A percentile compares a stretch with the other conserved stretches of the same genome.
Conservation (phyloP, 2,329 filamentous ascomycete species). For the Arthrobotrys iridis region DNA sequence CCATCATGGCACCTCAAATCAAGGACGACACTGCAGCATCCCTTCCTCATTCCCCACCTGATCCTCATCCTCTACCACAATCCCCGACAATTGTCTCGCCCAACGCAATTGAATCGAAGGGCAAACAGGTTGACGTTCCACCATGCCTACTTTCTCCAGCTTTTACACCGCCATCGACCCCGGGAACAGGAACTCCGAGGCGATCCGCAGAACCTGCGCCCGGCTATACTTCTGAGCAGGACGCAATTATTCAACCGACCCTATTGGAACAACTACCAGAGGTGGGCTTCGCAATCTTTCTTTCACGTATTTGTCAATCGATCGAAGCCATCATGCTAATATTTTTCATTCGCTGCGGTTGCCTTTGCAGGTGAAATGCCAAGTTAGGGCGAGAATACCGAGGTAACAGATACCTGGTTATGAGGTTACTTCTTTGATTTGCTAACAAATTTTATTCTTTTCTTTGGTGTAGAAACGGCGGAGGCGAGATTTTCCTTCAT, state of each 20-base stretch:
- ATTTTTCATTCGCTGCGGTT: neutral
- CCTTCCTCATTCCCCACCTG: neutral
- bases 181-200: constrained; percentile 67
- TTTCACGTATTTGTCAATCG: constrained; percentile 64
- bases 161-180: constrained; percentile 77
- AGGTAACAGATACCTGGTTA: constrained; percentile 64
- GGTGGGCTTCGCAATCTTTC: constrained; percentile 62
- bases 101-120: neutral
- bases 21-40: neutral
- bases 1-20: neutral
- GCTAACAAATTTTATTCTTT: neutral
- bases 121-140: constrained; percentile 59
- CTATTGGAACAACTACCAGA: constrained; percentile 59
- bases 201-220: neutral
- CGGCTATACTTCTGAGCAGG: constrained; percentile 23
- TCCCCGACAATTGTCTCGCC: neutral
- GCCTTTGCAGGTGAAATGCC: constrained; percentile 87
- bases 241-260: constrained; percentile 57
- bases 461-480: constrained; percentile 60
- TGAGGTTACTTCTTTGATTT: neutral
- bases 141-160: constrained; percentile 85
- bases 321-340: constrained; percentile 69
- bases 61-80: neutral
- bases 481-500: constrained; percentile 96
- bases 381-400: constrained; percentile 92